A percentile compares a stretch with the other conserved stretches of the same genome.
phyloP scores from a whole-genome alignment of 1,139 yeast species.

The Nadsonia starkeyi-henricii region DNA sequence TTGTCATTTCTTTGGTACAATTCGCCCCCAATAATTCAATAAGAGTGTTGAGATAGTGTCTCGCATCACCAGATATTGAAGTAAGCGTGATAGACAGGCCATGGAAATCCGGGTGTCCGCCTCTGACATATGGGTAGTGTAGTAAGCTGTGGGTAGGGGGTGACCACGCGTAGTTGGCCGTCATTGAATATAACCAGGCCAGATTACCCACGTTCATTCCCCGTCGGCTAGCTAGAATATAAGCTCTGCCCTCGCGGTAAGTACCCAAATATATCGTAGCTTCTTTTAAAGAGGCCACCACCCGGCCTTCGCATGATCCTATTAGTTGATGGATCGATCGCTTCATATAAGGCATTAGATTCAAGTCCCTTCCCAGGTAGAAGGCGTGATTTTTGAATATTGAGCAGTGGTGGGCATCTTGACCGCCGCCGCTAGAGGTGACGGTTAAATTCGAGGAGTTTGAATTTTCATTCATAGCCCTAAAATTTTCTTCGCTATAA shows the following conservation, averaged over 20 bases:
- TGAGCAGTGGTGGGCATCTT: not conserved
- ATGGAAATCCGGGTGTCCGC: conserved; percentile 39
- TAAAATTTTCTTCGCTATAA: conserved; percentile 21
- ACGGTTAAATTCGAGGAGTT: not conserved
- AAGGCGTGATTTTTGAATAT: conserved; percentile 20
- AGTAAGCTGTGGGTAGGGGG: conserved; percentile 45
- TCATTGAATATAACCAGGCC: conserved; percentile 60
- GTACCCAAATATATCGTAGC: conserved; percentile 56
- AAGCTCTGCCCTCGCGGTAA: conserved; percentile 45
- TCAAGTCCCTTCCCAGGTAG: conserved; percentile 22
- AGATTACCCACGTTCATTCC: conserved; percentile 44
- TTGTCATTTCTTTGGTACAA: conserved; percentile 57
- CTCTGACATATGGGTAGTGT: conserved; percentile 55
- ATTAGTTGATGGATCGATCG: conserved; percentile 24
- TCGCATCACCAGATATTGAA: conserved; percentile 73
- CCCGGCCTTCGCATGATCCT: conserved; percentile 27
- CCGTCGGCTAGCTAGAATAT: conserved; percentile 26
- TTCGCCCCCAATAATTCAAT: conserved; percentile 60
- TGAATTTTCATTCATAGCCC: not conserved
- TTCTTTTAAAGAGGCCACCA: conserved; percentile 21
- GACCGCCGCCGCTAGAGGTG: not conserved
- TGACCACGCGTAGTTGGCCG: conserved; percentile 41
- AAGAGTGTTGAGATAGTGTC: conserved; percentile 55
- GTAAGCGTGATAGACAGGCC: conserved; percentile 51
- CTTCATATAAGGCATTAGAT: conserved; percentile 21